Evolutionary conservation across 805 yeast genomes (phyloP).

Genomic region (Candida maris): DNA sequence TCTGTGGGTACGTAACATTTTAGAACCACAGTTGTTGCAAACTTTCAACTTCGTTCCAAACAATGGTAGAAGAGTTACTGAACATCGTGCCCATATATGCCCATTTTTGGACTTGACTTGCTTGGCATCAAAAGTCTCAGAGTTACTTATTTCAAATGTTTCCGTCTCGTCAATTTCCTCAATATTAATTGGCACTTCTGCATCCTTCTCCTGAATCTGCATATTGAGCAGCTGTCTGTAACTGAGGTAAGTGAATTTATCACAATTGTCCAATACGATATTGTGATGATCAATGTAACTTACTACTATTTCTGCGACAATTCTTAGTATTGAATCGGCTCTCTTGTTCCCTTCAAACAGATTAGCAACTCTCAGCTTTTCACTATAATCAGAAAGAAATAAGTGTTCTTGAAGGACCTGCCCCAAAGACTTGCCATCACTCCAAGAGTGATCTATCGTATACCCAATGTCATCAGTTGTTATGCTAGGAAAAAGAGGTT

Average conservation of each 20-base stretch:
- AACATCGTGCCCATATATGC: constrained; percentile 37
- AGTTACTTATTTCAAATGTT: constrained; percentile 6
- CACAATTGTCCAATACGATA: constrained; percentile 6
- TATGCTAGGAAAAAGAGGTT: background rate
- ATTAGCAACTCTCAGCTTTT: constrained; percentile 9
- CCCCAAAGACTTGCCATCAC: constrained; percentile 1
- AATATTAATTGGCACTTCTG: constrained; percentile 6
- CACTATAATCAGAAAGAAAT: constrained; percentile 8
- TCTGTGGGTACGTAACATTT: constrained; percentile 9
- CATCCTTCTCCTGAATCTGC: background rate
- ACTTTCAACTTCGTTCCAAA: constrained; percentile 30
- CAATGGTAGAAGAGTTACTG: constrained; percentile 36
- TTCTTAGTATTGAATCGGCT: constrained; percentile 1
- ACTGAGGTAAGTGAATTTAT: constrained; percentile 12
- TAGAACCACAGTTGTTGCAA: constrained; percentile 34
- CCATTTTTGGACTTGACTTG: constrained; percentile 22
- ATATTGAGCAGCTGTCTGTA: constrained; percentile 6
- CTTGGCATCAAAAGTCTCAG: constrained; percentile 4
- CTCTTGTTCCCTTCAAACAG: constrained; percentile 1
- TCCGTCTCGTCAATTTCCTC: constrained; percentile 13
- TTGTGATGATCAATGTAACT: constrained; percentile 5
- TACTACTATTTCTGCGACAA: constrained; percentile 12
- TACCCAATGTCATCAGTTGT: constrained; percentile 1
- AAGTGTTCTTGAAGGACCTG: constrained; percentile 8
- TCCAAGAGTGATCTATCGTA: background rate